Base-by-base conservation (phyloP, 805 yeast species). In the Suhomyces sp. region DNA sequence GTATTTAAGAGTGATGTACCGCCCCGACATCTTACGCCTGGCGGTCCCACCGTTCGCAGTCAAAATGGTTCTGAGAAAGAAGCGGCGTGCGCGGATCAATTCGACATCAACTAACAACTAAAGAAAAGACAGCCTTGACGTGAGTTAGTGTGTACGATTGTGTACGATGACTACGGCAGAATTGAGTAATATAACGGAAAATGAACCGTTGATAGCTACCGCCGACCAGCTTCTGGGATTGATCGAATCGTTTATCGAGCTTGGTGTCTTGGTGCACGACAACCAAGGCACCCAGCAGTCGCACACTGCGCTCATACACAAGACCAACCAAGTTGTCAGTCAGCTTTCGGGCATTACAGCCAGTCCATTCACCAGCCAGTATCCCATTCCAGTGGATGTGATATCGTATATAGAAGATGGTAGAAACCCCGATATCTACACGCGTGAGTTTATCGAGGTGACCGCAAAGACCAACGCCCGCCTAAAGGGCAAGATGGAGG, bases 361-460 rank as follows among this genome's bases (percentile, higher is more conserved):
- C 23, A 65, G 66, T 50, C 71, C 75, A 4, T 63, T 62, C 26
- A 67, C 72, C 2, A 66, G 60, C 44, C 70, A 76, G 53, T 69
- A 66, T 41, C 75, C 85, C 1, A 78, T 88, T 3, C 97, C 97
- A 1, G 68, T 87, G 38, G 97, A 92, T 63, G 92, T 92, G n/a
- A 74, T 91, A 12, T 86, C 87, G 57, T 94, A 94, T 64, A 90
- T 94, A 38, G 98, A 94, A 65, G 96, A 90, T 63, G 99, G 99
- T 2, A 78, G 99, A 60, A 94, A 94, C 65, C 98, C 99, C 0
- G 98, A 94, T 65, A 91, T 94, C 40, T 94, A 94, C 69, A 91
- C 98, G 0, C 81, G 99, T 66, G 99, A 94, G 71, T 94, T 94
- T 71, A 90, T 93, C 13, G 99, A 94, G 66, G 89, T 93, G 35